phyloP scores from a whole-genome alignment of 2,329 filamentous ascomycete species.

The Cytospora leucostoma region DNA sequence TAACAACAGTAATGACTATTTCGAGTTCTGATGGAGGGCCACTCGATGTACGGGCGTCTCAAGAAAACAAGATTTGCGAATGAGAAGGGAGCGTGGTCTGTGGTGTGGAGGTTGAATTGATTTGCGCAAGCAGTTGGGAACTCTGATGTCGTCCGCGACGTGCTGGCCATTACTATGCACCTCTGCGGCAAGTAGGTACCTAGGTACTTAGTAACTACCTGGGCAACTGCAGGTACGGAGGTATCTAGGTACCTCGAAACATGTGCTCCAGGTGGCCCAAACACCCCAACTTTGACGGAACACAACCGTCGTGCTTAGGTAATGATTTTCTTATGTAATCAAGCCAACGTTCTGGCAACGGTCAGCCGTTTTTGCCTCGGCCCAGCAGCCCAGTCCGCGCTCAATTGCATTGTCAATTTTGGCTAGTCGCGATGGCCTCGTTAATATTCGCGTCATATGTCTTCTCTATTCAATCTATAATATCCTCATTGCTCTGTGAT shows the following conservation, averaged over 20 bases:
- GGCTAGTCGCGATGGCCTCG: neutral
- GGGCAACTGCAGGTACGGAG: neutral
- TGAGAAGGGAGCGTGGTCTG: neutral
- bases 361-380: neutral
- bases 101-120: neutral
- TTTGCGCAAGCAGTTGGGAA: neutral
- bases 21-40: neutral
- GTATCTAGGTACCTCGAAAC: neutral
- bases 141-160: neutral
- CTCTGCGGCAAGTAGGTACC: too few relatives aligned
- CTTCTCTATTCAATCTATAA: neutral
- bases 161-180: neutral
- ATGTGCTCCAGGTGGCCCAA: neutral
- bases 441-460: neutral
- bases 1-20: neutral
- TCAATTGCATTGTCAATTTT: neutral
- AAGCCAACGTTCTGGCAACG: neutral
- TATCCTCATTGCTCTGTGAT: neutral
- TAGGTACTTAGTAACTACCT: neutral
- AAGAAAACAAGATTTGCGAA: neutral
- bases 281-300: neutral
- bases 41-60: neutral
- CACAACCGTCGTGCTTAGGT: neutral
- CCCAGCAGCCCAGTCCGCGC: neutral
- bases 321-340: neutral